These are phyloP conservation scores for Talaromyces sp. DNA, from an alignment of 2,329 filamentous ascomycete genomes.

Conservation along the genomic window DNA sequence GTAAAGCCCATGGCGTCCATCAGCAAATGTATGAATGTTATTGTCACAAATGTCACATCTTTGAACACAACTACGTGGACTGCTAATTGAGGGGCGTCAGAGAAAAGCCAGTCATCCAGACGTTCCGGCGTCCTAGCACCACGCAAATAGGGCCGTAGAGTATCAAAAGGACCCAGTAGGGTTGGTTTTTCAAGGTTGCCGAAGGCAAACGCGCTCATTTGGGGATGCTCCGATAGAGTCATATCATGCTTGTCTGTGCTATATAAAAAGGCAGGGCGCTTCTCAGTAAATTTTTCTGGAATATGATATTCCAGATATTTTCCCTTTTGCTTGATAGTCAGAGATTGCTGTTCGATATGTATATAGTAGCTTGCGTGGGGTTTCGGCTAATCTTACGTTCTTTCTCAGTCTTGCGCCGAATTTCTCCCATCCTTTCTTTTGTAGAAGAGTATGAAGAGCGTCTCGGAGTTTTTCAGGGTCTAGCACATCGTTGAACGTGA, in stretches of 20 bases:
- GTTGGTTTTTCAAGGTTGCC: conserved; percentile 27
- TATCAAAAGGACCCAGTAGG: conserved; percentile 27
- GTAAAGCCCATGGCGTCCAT: conserved; percentile 47
- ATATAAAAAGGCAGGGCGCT: conserved; percentile 43
- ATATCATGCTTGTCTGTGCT: conserved; percentile 37
- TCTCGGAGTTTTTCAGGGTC: conserved; percentile 40
- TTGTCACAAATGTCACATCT: conserved; percentile 50
- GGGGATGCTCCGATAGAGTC: conserved; percentile 42
- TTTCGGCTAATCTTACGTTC: conserved; percentile 32
- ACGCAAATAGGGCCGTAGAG: conserved; percentile 28
- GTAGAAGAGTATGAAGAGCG: conserved; percentile 39
- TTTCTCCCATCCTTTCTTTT: conserved; percentile 47
- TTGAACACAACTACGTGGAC: conserved; percentile 50
- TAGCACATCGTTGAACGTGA: conserved; percentile 49
- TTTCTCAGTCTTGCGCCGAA: conserved; percentile 45
- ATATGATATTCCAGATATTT: conserved; percentile 43
- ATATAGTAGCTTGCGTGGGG: not conserved
- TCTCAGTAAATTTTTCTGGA: conserved; percentile 33
- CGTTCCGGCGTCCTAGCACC: conserved; percentile 27
- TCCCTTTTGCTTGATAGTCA: conserved; percentile 18
- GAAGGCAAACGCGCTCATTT: conserved; percentile 39
- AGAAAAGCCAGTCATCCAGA: conserved; percentile 41
- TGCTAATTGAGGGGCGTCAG: conserved; percentile 47
- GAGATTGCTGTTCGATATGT: not conserved
- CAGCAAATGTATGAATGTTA: conserved; percentile 49